Base-by-base conservation (phyloP, 164 flowering plant genomes). In the Nymphaea colorata region DNA sequence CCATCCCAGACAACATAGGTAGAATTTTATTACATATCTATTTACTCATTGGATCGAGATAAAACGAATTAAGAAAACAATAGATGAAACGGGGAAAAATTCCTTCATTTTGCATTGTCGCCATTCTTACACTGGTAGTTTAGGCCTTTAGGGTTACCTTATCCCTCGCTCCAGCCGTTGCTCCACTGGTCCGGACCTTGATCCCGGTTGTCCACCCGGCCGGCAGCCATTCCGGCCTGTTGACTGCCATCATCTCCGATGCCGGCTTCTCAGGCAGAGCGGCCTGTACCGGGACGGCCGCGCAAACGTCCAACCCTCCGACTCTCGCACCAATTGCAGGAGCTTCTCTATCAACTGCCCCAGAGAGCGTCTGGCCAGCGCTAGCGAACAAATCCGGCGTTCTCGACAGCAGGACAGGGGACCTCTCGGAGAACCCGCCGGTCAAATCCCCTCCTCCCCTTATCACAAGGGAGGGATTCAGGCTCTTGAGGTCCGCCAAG, bases 161-260 rank as follows among this genome's bases (percentile, higher is more conserved):
- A 75, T 83, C 87, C 0, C 15, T 51, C 3, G 71, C 5, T 59
- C 85, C 87, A 62, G 85, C 83, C 0, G 85, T 75, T 0, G 77
- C 81, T 17, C 85, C 87, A 16, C 78, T 75, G 17, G 67, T 36
- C 25, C 87, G 71, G 55, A 78, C 80, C 43, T 71, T 70, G 59
- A 73, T 74, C 64, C 75, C 79, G 16, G 77, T 68, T 4, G n/a
- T 3, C 87, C 87, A 83, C 42, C 77, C 80, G 4, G 67, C 41
- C 44, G 85, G 85, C 74, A 84, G 18, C 85, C 87, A 82, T 47
- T 66, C 72, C 59, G 77, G 74, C 61, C 41, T 7, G 17, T 41
- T 61, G 41, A 17, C 12, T 3, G 64, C 41, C 3, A 41, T 8
- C 10, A 41, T 45, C 41, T 73, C 75, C 15, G 63, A 11, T 61